Evolutionary conservation across 2,329 filamentous ascomycete genomes (phyloP).

Genomic region (Escovopsis weberi): DNA sequence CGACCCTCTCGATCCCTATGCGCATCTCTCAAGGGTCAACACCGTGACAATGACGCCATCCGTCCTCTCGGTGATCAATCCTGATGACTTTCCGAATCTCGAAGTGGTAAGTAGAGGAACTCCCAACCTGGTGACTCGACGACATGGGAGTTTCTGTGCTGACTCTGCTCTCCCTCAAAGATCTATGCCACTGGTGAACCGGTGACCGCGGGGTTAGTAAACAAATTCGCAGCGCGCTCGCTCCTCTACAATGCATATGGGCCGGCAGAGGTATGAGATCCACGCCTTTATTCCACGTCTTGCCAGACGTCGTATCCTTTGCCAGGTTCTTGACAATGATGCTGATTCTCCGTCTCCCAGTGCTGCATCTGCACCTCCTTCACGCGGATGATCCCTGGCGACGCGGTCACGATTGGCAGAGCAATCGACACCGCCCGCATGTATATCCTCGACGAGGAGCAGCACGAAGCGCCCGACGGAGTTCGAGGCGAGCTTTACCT

Average conservation of each 20-base stretch:
- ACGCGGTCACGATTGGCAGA: neutral
- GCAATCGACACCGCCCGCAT: conserved; percentile 2
- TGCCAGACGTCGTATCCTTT: too few relatives aligned
- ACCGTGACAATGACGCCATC: conserved; percentile 3
- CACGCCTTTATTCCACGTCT: too few relatives aligned
- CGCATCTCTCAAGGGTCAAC: conserved; percentile 1
- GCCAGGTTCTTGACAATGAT: neutral
- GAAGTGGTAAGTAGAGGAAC: conserved; percentile 1
- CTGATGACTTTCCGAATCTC: neutral
- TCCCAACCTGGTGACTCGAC: neutral
- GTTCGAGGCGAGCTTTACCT: conserved; percentile 3
- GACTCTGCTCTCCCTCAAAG: neutral
- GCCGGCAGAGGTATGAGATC: conserved; percentile 3
- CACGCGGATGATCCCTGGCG: conserved; percentile 3
- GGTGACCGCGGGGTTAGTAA: neutral
- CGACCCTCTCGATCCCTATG: conserved; percentile 3
- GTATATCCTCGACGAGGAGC: conserved; percentile 3
- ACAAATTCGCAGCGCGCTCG: neutral
- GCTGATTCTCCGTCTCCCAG: neutral
- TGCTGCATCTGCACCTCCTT: conserved; percentile 1
- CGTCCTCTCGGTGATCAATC: conserved; percentile 1
- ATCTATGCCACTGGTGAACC: conserved; percentile 2
- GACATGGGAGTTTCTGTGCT: neutral
- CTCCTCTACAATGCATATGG: conserved; percentile 4
- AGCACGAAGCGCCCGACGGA: neutral